Percentiles rank a stretch among this genome's conserved stretches.
Evolutionary conservation across 2,329 filamentous ascomycete species (phyloP).

Genomic region (Sordariomycetes sp.): DNA sequence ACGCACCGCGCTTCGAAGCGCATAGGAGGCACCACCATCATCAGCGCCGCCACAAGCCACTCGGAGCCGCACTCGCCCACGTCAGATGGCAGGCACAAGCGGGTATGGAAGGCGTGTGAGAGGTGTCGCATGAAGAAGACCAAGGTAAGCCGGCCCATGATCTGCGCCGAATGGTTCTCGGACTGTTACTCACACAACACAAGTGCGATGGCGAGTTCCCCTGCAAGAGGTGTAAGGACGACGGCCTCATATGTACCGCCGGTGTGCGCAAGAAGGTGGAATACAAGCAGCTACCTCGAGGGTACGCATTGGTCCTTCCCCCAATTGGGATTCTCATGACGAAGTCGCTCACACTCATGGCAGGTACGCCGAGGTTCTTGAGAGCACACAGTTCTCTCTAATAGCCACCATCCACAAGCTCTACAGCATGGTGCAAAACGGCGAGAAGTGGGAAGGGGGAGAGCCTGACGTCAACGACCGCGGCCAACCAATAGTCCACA

Average conservation of each 20-base stretch:
- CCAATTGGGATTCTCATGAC: background rate
- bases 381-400: constrained; percentile 54
- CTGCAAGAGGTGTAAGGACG: constrained; percentile 57
- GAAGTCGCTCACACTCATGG: background rate
- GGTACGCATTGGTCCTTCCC: constrained; percentile 26
- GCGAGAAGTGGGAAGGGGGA: constrained; percentile 49
- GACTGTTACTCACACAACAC: constrained; percentile 2
- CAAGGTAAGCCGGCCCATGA: constrained; percentile 32
- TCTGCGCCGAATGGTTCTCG: background rate
- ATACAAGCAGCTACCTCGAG: constrained; percentile 54
- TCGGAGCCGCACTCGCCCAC: constrained; percentile 10
- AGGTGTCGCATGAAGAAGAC: constrained; percentile 61
- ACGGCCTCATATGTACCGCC: constrained; percentile 52
- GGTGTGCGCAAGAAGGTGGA: constrained; percentile 58
- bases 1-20: constrained; percentile 1
- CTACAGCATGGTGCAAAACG: constrained; percentile 50
- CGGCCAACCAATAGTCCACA: constrained; percentile 53
- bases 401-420: constrained; percentile 56
- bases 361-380: constrained; percentile 54
- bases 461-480: constrained; percentile 54
- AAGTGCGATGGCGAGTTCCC: constrained; percentile 54
- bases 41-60: constrained; percentile 3
- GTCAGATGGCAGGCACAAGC: constrained; percentile 48
- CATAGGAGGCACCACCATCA: background rate
- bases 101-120: constrained; percentile 58